Percentiles rank a stretch among this genome's conserved stretches.
phyloP scores from a whole-genome alignment of 768 basidiomycete genomes.

The Hypholoma fasciculare region DNA sequence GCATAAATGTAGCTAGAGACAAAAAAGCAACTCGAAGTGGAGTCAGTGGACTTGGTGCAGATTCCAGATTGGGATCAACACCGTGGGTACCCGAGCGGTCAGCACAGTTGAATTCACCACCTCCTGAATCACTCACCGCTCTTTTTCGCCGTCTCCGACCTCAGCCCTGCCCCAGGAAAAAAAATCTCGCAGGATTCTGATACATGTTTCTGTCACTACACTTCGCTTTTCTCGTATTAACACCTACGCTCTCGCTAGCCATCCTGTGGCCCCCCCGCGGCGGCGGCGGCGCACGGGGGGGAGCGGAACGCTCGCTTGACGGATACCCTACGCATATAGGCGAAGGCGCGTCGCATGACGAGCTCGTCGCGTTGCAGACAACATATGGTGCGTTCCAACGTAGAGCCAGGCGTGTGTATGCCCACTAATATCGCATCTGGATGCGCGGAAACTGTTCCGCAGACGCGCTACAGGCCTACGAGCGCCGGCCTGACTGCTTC shows the following conservation, averaged over 20 bases:
- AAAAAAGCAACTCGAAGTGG: too few relatives aligned
- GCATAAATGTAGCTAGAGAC: too few relatives aligned
- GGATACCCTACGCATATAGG: not conserved
- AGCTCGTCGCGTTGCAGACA: not conserved
- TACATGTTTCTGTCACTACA: too few relatives aligned
- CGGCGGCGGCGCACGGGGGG: not conserved
- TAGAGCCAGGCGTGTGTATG: too few relatives aligned
- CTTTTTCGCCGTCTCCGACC: too few relatives aligned
- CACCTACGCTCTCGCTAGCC: not conserved
- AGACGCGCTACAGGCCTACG: constrained; percentile 45
- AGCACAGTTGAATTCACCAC: too few relatives aligned
- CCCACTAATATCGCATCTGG: not conserved
- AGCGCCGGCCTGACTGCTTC: constrained; percentile 63
- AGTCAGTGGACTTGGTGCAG: too few relatives aligned
- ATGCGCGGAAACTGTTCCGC: not conserved
- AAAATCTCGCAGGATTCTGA: too few relatives aligned
- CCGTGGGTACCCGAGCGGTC: too few relatives aligned
- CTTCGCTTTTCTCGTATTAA: not conserved
- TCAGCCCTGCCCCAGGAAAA: too few relatives aligned
- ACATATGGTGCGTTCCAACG: not conserved
- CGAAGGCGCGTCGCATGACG: not conserved
- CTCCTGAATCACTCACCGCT: too few relatives aligned
- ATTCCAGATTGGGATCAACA: too few relatives aligned
- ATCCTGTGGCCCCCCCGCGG: not conserved
- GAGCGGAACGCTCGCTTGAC: not conserved